Evolutionary conservation across 768 basidiomycete species (phyloP).

Genomic region (Termitomyces sp.): DNA sequence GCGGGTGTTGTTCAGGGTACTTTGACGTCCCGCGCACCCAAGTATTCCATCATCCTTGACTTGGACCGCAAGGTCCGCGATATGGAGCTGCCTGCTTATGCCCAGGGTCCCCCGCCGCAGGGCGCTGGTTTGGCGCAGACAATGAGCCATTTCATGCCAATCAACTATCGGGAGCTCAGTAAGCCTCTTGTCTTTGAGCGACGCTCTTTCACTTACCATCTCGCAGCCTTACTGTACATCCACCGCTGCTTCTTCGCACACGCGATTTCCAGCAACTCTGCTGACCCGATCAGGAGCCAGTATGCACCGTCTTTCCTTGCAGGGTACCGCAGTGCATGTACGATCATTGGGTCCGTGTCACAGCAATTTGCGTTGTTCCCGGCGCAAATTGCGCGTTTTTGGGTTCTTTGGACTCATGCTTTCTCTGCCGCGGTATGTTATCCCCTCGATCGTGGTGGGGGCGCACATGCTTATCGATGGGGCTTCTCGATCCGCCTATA

Average conservation of each 20-base stretch:
- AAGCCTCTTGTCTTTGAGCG: slow-evolving; percentile 14
- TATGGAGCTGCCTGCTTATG: slow-evolving; percentile 61
- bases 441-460: background rate
- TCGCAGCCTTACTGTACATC: slow-evolving; percentile 60
- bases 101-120: slow-evolving; percentile 42
- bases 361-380: slow-evolving; percentile 47
- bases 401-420: slow-evolving; percentile 70
- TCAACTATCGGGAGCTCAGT: slow-evolving; percentile 69
- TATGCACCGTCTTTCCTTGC: slow-evolving; percentile 66
- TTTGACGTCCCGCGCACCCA: slow-evolving; percentile 57
- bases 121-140: slow-evolving; percentile 50
- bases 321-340: slow-evolving; percentile 62
- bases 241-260: slow-evolving; percentile 77
- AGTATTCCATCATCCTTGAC: slow-evolving; percentile 56
- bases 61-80: slow-evolving; percentile 65
- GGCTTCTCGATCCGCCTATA: slow-evolving; percentile 16
- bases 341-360: slow-evolving; percentile 43
- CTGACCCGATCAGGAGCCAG: slow-evolving; percentile 62
- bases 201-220: background rate
- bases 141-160: slow-evolving; percentile 74
- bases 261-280: slow-evolving; percentile 57
- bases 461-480: background rate
- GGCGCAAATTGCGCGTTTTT: slow-evolving; percentile 55
- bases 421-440: slow-evolving; percentile 56
- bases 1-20: slow-evolving; percentile 65